Conservation (phyloP, 2,329 filamentous ascomycete species). For the Pseudovirgaria hyperparasitica region DNA sequence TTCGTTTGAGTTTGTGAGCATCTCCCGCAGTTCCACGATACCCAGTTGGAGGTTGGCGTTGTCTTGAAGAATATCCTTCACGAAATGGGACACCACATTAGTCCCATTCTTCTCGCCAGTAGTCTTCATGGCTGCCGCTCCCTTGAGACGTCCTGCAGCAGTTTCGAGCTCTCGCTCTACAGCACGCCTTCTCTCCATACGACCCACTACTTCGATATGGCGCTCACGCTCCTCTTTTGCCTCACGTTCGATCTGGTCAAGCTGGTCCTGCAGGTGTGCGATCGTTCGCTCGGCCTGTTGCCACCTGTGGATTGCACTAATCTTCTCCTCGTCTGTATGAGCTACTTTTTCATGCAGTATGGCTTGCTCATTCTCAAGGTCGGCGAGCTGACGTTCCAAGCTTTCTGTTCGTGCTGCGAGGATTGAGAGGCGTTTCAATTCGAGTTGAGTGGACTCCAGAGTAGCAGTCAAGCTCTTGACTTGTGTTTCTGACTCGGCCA, state of each 20-base stretch:
- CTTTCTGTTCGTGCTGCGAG: conserved; percentile 63
- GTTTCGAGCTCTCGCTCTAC: conserved; percentile 73
- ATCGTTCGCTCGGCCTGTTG: conserved; percentile 72
- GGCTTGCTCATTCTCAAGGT: conserved; percentile 72
- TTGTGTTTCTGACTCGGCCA: conserved; percentile 66
- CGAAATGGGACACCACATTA: conserved; percentile 84
- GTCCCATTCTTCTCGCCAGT: conserved; percentile 46
- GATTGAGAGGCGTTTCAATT: conserved; percentile 60
- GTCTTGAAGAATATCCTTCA: conserved; percentile 87
- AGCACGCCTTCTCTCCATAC: conserved; percentile 71
- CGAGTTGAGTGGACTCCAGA: conserved; percentile 63
- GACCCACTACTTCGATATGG: conserved; percentile 66
- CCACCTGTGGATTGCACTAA: conserved; percentile 70
- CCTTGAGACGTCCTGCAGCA: conserved; percentile 68
- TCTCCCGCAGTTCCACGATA: conserved; percentile 79
- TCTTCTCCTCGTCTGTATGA: conserved; percentile 59
- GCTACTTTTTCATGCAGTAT: conserved; percentile 55
- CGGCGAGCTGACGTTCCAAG: conserved; percentile 66
- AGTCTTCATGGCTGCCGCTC: conserved; percentile 59
- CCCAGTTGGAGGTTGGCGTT: conserved; percentile 89
- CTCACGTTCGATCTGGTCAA: conserved; percentile 80
- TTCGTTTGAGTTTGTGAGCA: conserved; percentile 84
- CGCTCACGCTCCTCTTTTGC: conserved; percentile 66
- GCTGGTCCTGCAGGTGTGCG: conserved; percentile 67
- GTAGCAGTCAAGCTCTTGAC: conserved; percentile 66